Conservation (phyloP, 208 protist species). For the Trypanosoma melophagium region DNA sequence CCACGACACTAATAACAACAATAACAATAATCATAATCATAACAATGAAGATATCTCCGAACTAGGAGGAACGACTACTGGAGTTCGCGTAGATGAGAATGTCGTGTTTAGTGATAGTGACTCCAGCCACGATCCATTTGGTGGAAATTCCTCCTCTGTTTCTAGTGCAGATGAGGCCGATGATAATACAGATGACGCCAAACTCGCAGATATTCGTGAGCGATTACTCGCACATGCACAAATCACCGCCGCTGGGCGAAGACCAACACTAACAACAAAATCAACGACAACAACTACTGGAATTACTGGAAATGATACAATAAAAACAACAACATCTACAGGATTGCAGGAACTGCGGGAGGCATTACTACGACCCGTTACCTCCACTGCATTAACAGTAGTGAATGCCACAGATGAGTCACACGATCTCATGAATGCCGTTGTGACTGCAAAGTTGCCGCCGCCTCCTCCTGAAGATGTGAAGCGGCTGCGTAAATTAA, state of each 20-base stretch:
- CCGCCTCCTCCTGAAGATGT: conserved; percentile 44
- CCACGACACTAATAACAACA: neutral
- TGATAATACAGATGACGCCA: conserved; percentile 31
- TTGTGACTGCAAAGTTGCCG: conserved; percentile 60
- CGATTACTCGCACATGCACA: conserved; percentile 56
- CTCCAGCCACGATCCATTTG: conserved; percentile 18
- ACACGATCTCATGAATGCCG: conserved; percentile 40
- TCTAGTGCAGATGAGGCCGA: conserved; percentile 22
- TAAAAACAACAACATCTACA: neutral
- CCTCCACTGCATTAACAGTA: conserved; percentile 59
- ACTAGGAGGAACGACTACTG: neutral
- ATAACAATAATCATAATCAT: neutral
- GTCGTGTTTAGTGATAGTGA: conserved; percentile 14
- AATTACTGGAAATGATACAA: neutral
- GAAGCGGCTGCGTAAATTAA: conserved; percentile 71
- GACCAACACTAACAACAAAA: conserved; percentile 9
- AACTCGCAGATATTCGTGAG: conserved; percentile 16
- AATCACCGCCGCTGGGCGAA: conserved; percentile 27
- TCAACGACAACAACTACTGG: neutral
- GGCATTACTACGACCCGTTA: conserved; percentile 59
- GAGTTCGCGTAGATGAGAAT: conserved; percentile 20
- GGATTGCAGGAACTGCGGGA: conserved; percentile 43
- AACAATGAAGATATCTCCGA: neutral
- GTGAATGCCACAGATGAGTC: conserved; percentile 79
- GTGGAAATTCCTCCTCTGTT: neutral